Percentiles rank a stretch among this genome's conserved stretches.
Evolutionary conservation across 2,329 filamentous ascomycete genomes (phyloP).

Genomic region (Stagonosporopsis chrysanthemi): DNA sequence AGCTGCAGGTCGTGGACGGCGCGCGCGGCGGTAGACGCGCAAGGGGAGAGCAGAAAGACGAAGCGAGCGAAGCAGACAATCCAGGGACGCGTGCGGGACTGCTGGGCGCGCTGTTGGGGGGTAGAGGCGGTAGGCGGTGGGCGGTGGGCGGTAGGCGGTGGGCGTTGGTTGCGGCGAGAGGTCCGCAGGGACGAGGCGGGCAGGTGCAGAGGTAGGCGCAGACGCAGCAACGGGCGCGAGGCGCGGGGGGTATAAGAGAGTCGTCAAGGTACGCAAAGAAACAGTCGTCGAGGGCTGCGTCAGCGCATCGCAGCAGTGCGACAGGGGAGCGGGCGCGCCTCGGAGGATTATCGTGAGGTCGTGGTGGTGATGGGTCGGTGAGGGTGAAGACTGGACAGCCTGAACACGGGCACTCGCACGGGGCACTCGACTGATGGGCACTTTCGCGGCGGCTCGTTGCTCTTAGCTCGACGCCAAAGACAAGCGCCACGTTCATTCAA

Average conservation of each 20-base stretch:
- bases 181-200: conserved; percentile 28
- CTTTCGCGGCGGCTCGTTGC: neutral
- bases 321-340: conserved; percentile 36
- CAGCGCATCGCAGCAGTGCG: conserved; percentile 33
- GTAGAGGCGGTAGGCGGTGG: too few species aligned
- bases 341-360: conserved; percentile 33
- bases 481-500: neutral
- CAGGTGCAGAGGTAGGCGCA: neutral
- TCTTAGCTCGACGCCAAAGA: neutral
- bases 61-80: conserved; percentile 14
- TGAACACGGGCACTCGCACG: conserved; percentile 6
- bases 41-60: conserved; percentile 15
- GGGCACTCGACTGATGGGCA: neutral
- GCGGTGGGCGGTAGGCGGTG: neutral
- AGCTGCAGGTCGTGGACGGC: conserved; percentile 17
- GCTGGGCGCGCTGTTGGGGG: conserved; percentile 9
- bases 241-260: conserved; percentile 12
- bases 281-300: conserved; percentile 29
- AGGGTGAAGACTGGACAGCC: conserved; percentile 12
- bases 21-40: conserved; percentile 22
- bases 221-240: conserved; percentile 6
- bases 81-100: conserved; percentile 16
- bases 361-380: conserved; percentile 22
- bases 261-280: conserved; percentile 34
- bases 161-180: conserved; percentile 28